These are phyloP conservation scores for Lodderomyces beijingensis DNA, from an alignment of 1,139 yeast species.

Conservation along the genomic window DNA sequence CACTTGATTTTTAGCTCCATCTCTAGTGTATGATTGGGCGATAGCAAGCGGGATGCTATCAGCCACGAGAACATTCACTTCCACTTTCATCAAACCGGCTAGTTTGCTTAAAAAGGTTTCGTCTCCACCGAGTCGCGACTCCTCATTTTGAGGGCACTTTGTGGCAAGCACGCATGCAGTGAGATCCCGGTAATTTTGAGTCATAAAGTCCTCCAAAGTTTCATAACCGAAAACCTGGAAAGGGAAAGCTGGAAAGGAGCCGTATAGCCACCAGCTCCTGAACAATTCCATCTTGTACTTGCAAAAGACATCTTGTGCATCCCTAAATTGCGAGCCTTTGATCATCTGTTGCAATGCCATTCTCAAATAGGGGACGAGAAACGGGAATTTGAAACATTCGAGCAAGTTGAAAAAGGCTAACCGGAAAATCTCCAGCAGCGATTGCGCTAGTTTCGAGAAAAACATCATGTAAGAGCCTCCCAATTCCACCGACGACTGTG, in stretches of 20 bases:
- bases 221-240: slow-evolving; percentile 30
- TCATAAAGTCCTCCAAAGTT: slow-evolving; percentile 22
- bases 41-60: slow-evolving; percentile 34
- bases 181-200: slow-evolving; percentile 29
- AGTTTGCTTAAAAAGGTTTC: slow-evolving; percentile 17
- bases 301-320: slow-evolving; percentile 24
- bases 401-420: slow-evolving; percentile 38
- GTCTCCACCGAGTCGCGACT: slow-evolving; percentile 2
- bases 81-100: slow-evolving; percentile 14
- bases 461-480: slow-evolving; percentile 37
- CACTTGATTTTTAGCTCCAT: slow-evolving; percentile 38
- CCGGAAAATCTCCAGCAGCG: slow-evolving; percentile 24
- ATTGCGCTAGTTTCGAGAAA: slow-evolving; percentile 25
- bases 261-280: slow-evolving; percentile 38
- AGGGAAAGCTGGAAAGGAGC: slow-evolving; percentile 34
- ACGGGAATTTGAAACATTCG: slow-evolving; percentile 32
- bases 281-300: slow-evolving; percentile 28
- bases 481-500: slow-evolving; percentile 35
- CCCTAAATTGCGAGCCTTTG: slow-evolving; percentile 16
- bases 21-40: slow-evolving; percentile 42
- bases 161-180: slow-evolving; percentile 30
- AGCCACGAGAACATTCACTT: slow-evolving; percentile 18
- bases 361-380: slow-evolving; percentile 28
- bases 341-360: neutral
- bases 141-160: slow-evolving; percentile 3